Evolutionary conservation across 805 yeast species (phyloP).

Genomic region (Tetrapisispora taiwanensis): DNA sequence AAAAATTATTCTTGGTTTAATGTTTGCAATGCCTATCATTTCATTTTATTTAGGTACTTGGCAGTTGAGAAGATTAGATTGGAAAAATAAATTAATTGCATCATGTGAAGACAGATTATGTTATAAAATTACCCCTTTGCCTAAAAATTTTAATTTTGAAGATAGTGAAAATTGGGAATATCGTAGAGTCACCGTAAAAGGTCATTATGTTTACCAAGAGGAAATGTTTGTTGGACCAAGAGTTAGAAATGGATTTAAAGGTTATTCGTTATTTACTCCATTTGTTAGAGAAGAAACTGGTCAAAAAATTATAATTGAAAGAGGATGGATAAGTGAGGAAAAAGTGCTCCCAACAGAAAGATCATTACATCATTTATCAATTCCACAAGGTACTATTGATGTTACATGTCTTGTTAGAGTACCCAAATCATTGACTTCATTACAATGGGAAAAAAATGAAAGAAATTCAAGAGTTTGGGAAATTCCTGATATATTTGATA

Average conservation of each 20-base stretch:
- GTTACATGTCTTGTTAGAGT: slow-evolving; percentile 65
- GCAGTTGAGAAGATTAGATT: slow-evolving; percentile 76
- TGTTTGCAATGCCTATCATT: slow-evolving; percentile 71
- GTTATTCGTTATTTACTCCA: slow-evolving; percentile 76
- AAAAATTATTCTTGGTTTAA: slow-evolving; percentile 29
- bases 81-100: slow-evolving; percentile 82
- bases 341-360: slow-evolving; percentile 46
- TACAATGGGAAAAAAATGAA: slow-evolving; percentile 63
- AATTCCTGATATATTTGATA: slow-evolving; percentile 70
- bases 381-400: slow-evolving; percentile 60
- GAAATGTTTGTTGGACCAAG: slow-evolving; percentile 93
- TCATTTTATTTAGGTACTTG: slow-evolving; percentile 84
- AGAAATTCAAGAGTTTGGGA: slow-evolving; percentile 60
- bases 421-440: slow-evolving; percentile 50
- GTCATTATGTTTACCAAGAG: slow-evolving; percentile 70
- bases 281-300: slow-evolving; percentile 51
- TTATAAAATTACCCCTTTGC: slow-evolving; percentile 61
- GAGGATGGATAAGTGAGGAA: slow-evolving; percentile 85
- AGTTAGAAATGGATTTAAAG: slow-evolving; percentile 57
- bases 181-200: slow-evolving; percentile 65
- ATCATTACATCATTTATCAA: slow-evolving; percentile 55
- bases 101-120: slow-evolving; percentile 74
- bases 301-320: slow-evolving; percentile 65
- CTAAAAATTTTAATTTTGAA: slow-evolving; percentile 52
- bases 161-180: slow-evolving; percentile 70